Evolutionary conservation across 495 filamentous ascomycete species (phyloP).

Genomic region (Neurospora terricola): DNA sequence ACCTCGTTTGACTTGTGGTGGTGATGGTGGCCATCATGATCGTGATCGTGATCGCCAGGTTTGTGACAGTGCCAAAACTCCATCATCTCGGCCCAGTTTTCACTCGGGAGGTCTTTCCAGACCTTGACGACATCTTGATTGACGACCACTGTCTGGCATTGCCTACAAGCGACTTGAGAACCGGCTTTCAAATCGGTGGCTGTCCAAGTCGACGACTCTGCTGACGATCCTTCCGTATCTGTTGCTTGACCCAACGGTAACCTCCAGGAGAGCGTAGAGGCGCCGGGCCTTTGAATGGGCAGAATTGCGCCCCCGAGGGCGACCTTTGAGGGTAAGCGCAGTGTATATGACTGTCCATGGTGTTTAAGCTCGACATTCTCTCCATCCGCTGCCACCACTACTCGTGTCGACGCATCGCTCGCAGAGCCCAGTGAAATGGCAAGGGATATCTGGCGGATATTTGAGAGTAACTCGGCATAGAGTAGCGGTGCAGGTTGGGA

Average conservation of each 20-base stretch:
- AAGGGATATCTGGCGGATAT: conserved; percentile 77
- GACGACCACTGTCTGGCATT: conserved; percentile 45
- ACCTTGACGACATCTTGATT: conserved; percentile 29
- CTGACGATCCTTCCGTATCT: conserved; percentile 18
- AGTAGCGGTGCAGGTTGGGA: conserved; percentile 22
- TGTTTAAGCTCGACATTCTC: conserved; percentile 42
- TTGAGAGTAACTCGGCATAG: conserved; percentile 79
- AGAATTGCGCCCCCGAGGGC: conserved; percentile 26
- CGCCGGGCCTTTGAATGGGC: conserved; percentile 21
- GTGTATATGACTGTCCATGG: conserved; percentile 39
- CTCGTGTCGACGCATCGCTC: conserved; percentile 34
- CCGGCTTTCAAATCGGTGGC: conserved; percentile 48
- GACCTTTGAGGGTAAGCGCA: conserved; percentile 59
- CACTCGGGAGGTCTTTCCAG: conserved; percentile 96
- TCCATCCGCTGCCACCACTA: conserved; percentile 40
- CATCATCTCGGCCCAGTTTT: conserved; percentile 99
- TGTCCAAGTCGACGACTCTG: conserved; percentile 54
- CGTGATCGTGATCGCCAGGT: conserved; percentile 36
- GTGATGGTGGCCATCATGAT: conserved; percentile 1
- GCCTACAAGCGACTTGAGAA: conserved; percentile 52
- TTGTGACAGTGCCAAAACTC: conserved; percentile 99
- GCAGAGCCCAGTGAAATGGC: conserved; percentile 53
- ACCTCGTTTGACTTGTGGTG: neutral
- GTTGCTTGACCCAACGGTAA: conserved; percentile 40
- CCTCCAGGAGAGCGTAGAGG: conserved; percentile 54